Evolutionary conservation across 1,284 basidiomycete genomes (phyloP).

Genomic region (Mycocalia duriaeana): DNA sequence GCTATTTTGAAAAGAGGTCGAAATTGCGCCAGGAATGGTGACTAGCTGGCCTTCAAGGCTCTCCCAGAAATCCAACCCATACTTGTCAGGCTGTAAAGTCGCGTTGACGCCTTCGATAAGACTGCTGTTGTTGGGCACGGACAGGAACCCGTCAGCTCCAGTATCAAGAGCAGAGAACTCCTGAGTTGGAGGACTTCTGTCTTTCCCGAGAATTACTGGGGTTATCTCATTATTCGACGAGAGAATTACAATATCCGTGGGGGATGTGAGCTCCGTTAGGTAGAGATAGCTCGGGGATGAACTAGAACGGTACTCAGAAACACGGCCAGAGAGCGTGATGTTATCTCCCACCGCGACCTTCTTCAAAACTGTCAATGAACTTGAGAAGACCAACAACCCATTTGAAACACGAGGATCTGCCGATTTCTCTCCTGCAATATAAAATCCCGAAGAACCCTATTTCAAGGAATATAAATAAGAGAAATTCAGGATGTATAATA

Average conservation of each 20-base stretch:
- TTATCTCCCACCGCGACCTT: conserved; percentile 45
- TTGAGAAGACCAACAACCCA: conserved; percentile 49
- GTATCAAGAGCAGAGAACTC: conserved; percentile 45
- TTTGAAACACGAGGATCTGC: conserved; percentile 45
- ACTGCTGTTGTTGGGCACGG: conserved; percentile 51
- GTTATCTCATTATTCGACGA: conserved; percentile 43
- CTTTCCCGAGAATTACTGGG: conserved; percentile 49
- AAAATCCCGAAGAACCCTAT: conserved; percentile 48
- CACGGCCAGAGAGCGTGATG: conserved; percentile 42
- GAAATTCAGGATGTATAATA: not conserved
- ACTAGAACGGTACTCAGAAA: conserved; percentile 46
- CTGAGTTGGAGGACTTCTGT: conserved; percentile 50
- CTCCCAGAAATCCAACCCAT: conserved; percentile 63
- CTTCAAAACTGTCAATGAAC: conserved; percentile 30
- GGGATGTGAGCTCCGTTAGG: conserved; percentile 45
- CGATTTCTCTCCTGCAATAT: conserved; percentile 42
- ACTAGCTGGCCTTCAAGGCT: conserved; percentile 59
- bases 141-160: conserved; percentile 51
- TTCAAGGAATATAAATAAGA: not conserved
- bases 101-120: conserved; percentile 41
- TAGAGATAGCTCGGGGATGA: conserved; percentile 41
- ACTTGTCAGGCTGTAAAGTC: conserved; percentile 44
- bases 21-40: conserved; percentile 45
- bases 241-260: conserved; percentile 38
- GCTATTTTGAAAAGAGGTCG: conserved; percentile 46